Conservation (phyloP, 2,329 filamentous ascomycete genomes). For the Phaeomoniella chlamydospora region DNA sequence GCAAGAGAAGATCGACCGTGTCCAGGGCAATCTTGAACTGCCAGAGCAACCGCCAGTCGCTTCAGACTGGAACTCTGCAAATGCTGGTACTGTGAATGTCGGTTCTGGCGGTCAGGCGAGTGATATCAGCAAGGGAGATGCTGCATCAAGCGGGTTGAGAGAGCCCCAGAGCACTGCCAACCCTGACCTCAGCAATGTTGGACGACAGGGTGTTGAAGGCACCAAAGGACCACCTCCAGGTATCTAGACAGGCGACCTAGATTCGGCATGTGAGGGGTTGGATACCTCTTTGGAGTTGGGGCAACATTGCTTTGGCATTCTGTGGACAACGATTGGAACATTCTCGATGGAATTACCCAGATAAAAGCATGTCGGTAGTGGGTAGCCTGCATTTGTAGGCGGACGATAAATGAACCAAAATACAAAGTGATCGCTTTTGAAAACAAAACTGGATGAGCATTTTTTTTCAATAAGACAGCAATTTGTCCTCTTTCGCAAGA, state of each 20-base stretch:
- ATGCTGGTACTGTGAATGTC: slow-evolving; percentile 54
- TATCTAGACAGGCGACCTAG: not conserved
- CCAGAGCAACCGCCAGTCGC: slow-evolving; percentile 62
- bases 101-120: slow-evolving; percentile 45
- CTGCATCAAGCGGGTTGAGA: slow-evolving; percentile 37
- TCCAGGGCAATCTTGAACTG: slow-evolving; percentile 59
- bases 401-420: no score
- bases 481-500: no score
- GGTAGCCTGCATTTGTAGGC: no score
- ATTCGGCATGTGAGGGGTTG: no score
- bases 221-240: not conserved
- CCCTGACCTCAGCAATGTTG: not conserved
- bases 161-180: slow-evolving; percentile 23
- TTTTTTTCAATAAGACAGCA: no score
- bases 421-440: no score
- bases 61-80: slow-evolving; percentile 66
- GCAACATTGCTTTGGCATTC: no score
- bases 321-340: no score
- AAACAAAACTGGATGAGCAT: no score
- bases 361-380: no score
- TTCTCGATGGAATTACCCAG: no score
- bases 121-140: slow-evolving; percentile 29
- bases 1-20: slow-evolving; percentile 50
- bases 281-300: no score
- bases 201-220: not conserved